Evolutionary conservation across 177 flowering plant species (phyloP), one percentile per base, ranked within the genome.

Genomic region (Vitis hybrid): DNA sequence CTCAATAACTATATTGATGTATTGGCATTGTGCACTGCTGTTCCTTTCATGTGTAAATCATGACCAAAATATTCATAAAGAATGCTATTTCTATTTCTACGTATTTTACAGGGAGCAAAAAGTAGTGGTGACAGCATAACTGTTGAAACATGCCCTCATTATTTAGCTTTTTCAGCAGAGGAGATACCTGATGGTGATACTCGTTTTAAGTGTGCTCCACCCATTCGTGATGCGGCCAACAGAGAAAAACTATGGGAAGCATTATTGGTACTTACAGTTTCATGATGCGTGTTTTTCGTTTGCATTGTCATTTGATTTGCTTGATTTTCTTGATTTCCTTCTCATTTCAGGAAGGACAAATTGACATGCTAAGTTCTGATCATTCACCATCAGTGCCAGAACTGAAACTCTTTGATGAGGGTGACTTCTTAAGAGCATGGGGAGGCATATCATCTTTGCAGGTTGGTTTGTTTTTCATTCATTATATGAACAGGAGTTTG

Each of bases 381-480:
- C 99, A 96, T 78, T 96, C 99, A 18, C 99, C 99, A 48, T 71
- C 99, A 24, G 78, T 66, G 18, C 99, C 98, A 30, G 91, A 86
- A 61, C 95, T 94, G 32, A 96, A 96, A 76, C 91, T 81, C 68
- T 75, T 87, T 9, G 71, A 82, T 24, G 91, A 91, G n/a, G 99
- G 99, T 48, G 77, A 96, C 83, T 96, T 96, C 62, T 81, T 96
- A 71, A 90, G 58, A 76, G 98, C 99, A 18, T 96, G 99, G 99
- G 99, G 98, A 75, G 99, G 98, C 74, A 88, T 96, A 76, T 93
- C 99, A 58, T 91, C 97, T 66, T 81, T 96, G 84, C 99, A 94
- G 97, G 99, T 94, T 57, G 12, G 81, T 69, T 27, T 58, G 0
- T 55, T 20, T 59, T 61, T 62, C 20, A 15, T 17, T 32, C 61